phyloP scores from a whole-genome alignment of 139 green algal genomes.

The Chlamydomonas schloesseri region DNA sequence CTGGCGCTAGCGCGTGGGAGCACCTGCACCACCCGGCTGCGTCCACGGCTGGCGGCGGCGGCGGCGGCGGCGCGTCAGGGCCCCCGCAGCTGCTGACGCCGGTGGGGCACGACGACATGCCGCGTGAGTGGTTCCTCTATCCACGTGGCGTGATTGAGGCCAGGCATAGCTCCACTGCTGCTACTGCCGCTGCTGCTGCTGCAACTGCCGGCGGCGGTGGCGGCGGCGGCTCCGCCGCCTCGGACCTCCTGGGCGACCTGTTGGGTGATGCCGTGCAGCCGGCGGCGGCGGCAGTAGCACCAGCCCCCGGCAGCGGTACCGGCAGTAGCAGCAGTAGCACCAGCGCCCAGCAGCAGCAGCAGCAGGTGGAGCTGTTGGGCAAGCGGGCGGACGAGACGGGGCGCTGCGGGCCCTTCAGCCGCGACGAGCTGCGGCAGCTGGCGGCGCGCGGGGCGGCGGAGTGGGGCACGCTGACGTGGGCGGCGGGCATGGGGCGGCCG shows the following conservation, averaged over 20 bases:
- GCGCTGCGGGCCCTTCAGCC: slow-evolving; percentile 78
- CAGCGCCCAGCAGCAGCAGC: not conserved
- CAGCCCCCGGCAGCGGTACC: too few relatives aligned
- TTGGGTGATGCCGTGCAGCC: not conserved
- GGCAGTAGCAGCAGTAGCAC: not conserved
- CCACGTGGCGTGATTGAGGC: slow-evolving; percentile 43
- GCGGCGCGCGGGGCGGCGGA: slow-evolving; percentile 57
- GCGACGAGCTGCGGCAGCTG: slow-evolving; percentile 77
- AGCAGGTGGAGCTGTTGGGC: not conserved
- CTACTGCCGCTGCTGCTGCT: too few relatives aligned
- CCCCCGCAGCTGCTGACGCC: slow-evolving; percentile 63
- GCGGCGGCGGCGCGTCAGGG: not conserved
- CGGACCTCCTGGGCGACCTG: not conserved
- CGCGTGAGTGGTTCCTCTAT: slow-evolving; percentile 85
- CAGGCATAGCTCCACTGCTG: too few relatives aligned
- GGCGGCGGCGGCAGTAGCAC: too few relatives aligned
- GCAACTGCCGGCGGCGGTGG: not conserved
- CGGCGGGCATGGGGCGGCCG: slow-evolving; percentile 70
- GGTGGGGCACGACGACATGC: slow-evolving; percentile 62
- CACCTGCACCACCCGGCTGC: not conserved
- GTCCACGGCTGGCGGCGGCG: not conserved
- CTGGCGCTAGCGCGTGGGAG: not conserved
- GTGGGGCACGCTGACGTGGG: slow-evolving; percentile 9
- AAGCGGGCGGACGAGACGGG: slow-evolving; percentile 43
- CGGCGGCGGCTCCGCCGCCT: not conserved